Evolutionary conservation across 2,329 filamentous ascomycete species (phyloP), one percentile per base, ranked within the genome.

Genomic region (Didymella arachidicola): DNA sequence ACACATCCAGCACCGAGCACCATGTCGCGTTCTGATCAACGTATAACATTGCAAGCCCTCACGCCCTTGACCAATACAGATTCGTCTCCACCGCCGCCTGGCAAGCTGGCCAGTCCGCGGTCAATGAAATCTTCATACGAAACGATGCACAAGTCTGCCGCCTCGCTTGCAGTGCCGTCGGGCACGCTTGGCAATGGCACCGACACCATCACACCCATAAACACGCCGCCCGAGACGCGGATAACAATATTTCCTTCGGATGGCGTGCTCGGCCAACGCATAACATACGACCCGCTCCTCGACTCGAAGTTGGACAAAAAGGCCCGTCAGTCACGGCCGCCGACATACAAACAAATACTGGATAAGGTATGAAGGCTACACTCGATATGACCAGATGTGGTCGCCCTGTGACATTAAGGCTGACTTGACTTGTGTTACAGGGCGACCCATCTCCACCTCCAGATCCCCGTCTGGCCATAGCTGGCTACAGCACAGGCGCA

Each of bases 391-490:
- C 59, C 59, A 69, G 66, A 74, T 76, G 73, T 69, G 73, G 72
- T 77, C 73, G 73, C 67, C 72, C 73, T 76, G 74, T 71, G 72
- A 75, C 72, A 71, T 72, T 68, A 74, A 77, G 72, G 73, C 75
- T 77, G 71, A 77, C 71, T 71, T 72, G 57, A 76, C 72, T 76
- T 77, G 72, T 75, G 74, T 77, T 75, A 76, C 84, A 90, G 87
- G 87, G 90, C 85, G 89, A 93, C 87, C 89, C 92, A 81, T 85
- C 86, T 81, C 86, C 87, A 78, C 87, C 90, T 73, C 81, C 86
- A 66, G 95, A 99, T 78, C 95, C 95, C 64, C 91, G 95, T 71
- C 83, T 96, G 60, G 86, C 81, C 41, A 86, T 89, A 72, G 78
- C 81, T 60, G 86, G 86, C 68, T 89, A 89, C 72, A 83, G 81